Base-by-base conservation (phyloP, 495 filamentous ascomycete species). In the Aspergillus carlsbadensis region DNA sequence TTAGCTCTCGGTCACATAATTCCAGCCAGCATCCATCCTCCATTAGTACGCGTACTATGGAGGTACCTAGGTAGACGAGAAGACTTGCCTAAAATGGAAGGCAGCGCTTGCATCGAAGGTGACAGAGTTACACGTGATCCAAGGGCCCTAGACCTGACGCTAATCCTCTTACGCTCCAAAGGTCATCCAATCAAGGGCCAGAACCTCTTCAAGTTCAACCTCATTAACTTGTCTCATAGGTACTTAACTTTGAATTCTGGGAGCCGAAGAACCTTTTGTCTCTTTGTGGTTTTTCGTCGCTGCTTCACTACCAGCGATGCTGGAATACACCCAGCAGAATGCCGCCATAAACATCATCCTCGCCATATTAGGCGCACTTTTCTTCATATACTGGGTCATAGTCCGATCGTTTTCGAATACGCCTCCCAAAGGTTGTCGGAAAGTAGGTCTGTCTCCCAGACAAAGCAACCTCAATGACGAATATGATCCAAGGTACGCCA, bases 391-490 rank as follows among this genome's bases (percentile, higher is more conserved):
- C 18, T 54, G 24, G 40, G 14, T 29, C 22, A 13, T 37, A 15
- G 13, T 26, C 3, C 5, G 35, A 35, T 17, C 2, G 2, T 26
- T 22, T 6, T 10, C 5, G 17, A 43, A 8, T 45, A 36, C 6
- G 7, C 15, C 13, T 15, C 72, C 66, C 0, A 63, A 54, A 50
- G 74, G 74, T 37, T 77, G 74, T 42, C 71, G 68, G 26, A 66
- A 60, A 39, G 54, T 75, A 3, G 74, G 74, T 22, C 60, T 74
- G 15, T n/a, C 66, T 5, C 48, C 46, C 24, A 50, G 53, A 0
- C 47, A 68, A 36, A 70, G 63, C 64, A 74, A 77, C 44, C 54
- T 77, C 1, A 46, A 62, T 43, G 72, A 77, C 61, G 74, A 75
- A 63, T 75, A 61, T 45, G 64, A 75, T 36, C 49, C 58, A 0